Conservation (phyloP, 2,329 filamentous ascomycete genomes). For the Phyllosticta citrichinensis region DNA sequence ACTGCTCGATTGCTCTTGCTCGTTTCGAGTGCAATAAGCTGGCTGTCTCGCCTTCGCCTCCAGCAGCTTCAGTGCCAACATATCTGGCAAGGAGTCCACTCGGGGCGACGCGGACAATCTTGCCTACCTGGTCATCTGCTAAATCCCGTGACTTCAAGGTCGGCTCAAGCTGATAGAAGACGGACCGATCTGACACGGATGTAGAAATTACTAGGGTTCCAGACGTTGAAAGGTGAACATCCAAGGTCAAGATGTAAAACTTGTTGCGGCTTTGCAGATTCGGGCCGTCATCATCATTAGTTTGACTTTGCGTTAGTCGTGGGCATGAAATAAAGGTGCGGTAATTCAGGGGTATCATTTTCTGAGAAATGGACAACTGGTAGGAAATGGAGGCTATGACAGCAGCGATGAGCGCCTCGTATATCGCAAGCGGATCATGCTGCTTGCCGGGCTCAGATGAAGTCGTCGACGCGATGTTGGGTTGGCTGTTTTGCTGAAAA, state of each 20-base stretch:
- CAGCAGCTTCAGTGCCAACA: conserved; percentile 1
- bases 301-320: conserved; percentile 9
- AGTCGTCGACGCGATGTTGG: neutral
- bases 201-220: conserved; percentile 12
- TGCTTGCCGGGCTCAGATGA: conserved; percentile 16
- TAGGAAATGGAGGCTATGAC: conserved; percentile 27
- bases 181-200: conserved; percentile 1
- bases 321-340: conserved; percentile 25
- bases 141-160: neutral
- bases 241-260: conserved; percentile 4
- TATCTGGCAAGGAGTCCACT: conserved; percentile 6
- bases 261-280: neutral
- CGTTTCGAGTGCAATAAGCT: neutral
- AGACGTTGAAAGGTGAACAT: conserved; percentile 11
- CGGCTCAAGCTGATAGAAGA: conserved; percentile 3
- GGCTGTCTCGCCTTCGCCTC: neutral
- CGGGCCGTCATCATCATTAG: conserved; percentile 3
- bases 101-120: conserved; percentile 7
- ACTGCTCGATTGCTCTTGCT: conserved; percentile 12
- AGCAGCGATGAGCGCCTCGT: conserved; percentile 29
- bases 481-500: conserved; percentile 15
- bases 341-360: conserved; percentile 25
- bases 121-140: conserved; percentile 3
- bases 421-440: conserved; percentile 24
- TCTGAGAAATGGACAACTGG: conserved; percentile 22